Evolutionary conservation across 306 rosid genomes (phyloP).

Genomic region (Geum urbanum): DNA sequence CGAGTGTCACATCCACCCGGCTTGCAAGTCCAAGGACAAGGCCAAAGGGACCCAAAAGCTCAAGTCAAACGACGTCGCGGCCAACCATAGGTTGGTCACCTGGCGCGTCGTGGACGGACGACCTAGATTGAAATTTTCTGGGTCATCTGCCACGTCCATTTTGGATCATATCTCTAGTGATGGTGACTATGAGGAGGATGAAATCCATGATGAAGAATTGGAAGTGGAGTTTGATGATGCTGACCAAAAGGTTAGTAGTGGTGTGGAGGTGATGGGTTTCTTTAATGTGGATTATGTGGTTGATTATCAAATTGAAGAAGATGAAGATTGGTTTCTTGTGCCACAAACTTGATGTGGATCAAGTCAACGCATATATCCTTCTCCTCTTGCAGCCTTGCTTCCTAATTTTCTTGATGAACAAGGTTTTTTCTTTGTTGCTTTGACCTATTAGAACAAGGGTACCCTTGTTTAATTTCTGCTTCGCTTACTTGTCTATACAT

Average conservation of each 20-base stretch:
- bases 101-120: slow-evolving; percentile 32
- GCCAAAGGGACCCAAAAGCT: slow-evolving; percentile 53
- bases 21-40: slow-evolving; percentile 53
- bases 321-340: slow-evolving; percentile 55
- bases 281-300: slow-evolving; percentile 30
- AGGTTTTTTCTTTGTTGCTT: background rate
- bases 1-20: slow-evolving; percentile 47
- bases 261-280: slow-evolving; percentile 27
- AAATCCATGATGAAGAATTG: background rate
- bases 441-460: too few relatives aligned
- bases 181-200: slow-evolving; percentile 1
- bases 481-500: background rate
- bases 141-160: slow-evolving; percentile 36
- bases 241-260: background rate
- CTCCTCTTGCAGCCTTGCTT: slow-evolving; percentile 1
- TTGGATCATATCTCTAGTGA: slow-evolving; percentile 30
- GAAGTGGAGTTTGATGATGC: slow-evolving; percentile 4
- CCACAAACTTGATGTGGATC: slow-evolving; percentile 28
- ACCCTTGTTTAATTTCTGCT: background rate
- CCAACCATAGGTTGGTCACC: slow-evolving; percentile 26
- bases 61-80: slow-evolving; percentile 21
- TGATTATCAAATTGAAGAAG: slow-evolving; percentile 38
- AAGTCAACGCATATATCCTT: background rate
- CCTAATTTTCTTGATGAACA: background rate
- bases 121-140: slow-evolving; percentile 8